These are phyloP conservation scores for Reticulascus tulasneorum DNA, from an alignment of 2,329 filamentous ascomycete genomes.

Conservation along the genomic window DNA sequence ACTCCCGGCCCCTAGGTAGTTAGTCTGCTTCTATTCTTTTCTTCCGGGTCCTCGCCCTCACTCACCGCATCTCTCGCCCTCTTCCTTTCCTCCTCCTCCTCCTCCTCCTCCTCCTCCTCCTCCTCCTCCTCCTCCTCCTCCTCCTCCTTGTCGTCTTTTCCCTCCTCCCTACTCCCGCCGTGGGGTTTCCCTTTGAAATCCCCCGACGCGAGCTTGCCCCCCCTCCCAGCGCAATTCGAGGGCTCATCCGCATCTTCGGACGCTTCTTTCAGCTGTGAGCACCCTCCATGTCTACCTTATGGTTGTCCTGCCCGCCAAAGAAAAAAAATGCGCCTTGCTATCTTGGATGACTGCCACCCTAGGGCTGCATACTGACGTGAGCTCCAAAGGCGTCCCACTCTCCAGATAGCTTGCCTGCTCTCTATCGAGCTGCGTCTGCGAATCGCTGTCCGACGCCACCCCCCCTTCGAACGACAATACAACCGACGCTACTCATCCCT, in stretches of 20 bases:
- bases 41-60: too few relatives aligned
- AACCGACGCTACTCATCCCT: slow-evolving; percentile 15
- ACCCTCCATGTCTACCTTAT: not conserved
- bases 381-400: not conserved
- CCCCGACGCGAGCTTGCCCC: too few relatives aligned
- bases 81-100: not conserved
- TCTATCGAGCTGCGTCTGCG: slow-evolving; percentile 1
- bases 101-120: not conserved
- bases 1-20: not conserved
- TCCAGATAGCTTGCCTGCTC: not conserved
- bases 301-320: not conserved
- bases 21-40: too few relatives aligned
- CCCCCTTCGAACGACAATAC: slow-evolving; percentile 21
- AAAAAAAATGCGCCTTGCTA: slow-evolving; percentile 1
- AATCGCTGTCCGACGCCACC: slow-evolving; percentile 14
- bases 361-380: not conserved
- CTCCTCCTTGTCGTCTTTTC: not conserved
- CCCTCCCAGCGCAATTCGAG: too few relatives aligned
- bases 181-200: too few relatives aligned
- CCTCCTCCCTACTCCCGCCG: too few relatives aligned
- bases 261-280: too few relatives aligned
- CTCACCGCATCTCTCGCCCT: not conserved
- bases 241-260: too few relatives aligned
- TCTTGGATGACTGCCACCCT: not conserved
- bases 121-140: slow-evolving; percentile 1